Conservation (phyloP, 768 basidiomycete genomes). For the Amanita rubescens region DNA sequence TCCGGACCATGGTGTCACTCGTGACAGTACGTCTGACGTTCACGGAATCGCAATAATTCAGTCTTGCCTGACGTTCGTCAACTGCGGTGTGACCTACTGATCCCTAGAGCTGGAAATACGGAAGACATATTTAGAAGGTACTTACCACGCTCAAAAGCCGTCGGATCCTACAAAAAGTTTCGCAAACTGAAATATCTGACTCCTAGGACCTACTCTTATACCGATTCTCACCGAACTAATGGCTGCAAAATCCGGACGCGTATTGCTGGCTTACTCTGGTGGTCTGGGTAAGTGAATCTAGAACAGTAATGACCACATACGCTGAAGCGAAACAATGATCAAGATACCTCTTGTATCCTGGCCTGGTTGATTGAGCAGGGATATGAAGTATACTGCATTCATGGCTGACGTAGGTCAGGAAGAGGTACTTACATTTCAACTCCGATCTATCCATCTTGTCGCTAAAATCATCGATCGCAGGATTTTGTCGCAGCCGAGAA, state of each 20-base stretch:
- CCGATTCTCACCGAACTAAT: constrained; percentile 23
- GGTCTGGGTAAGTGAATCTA: constrained; percentile 69
- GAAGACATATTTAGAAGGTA: neutral
- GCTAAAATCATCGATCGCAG: constrained; percentile 30
- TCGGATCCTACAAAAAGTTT: neutral
- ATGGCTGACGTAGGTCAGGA: constrained; percentile 95
- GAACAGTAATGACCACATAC: constrained; percentile 7
- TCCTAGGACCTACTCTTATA: neutral
- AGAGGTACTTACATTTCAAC: constrained; percentile 48
- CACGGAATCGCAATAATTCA: too few species aligned
- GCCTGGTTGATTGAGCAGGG: constrained; percentile 98
- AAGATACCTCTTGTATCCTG: constrained; percentile 98
- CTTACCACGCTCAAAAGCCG: neutral
- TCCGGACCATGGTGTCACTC: too few species aligned
- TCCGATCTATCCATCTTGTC: neutral
- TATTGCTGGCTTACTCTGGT: constrained; percentile 96
- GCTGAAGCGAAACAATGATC: constrained; percentile 7
- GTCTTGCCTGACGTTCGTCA: too few species aligned
- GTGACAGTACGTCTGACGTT: too few species aligned
- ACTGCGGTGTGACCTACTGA: neutral
- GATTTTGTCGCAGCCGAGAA: constrained; percentile 88
- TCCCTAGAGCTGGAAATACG: neutral
- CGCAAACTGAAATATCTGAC: neutral
- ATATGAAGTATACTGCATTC: constrained; percentile 94
- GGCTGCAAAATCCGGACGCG: constrained; percentile 64